phyloP scores from a whole-genome alignment of 495 filamentous ascomycete genomes.

The Aspergillus baeticus region DNA sequence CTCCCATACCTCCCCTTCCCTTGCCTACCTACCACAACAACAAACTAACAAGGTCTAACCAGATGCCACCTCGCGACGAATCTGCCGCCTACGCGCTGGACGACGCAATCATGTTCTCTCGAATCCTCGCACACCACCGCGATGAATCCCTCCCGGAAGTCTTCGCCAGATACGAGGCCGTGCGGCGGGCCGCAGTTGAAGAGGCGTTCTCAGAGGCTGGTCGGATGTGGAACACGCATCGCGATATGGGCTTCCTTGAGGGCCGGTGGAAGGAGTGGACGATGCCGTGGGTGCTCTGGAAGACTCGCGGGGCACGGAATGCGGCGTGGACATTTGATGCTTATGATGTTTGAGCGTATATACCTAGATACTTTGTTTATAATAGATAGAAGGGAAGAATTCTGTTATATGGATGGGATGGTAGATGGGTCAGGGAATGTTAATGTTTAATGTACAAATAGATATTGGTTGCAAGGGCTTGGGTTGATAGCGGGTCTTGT shows the following conservation, averaged over 20 bases:
- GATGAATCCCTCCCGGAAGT: constrained; percentile 38
- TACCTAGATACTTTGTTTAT: not conserved
- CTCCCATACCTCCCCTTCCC: not conserved
- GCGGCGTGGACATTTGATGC: constrained; percentile 44
- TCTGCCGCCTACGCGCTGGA: constrained; percentile 61
- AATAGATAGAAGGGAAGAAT: not conserved
- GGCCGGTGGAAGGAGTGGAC: constrained; percentile 40
- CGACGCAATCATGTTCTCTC: constrained; percentile 57
- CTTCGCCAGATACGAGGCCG: constrained; percentile 52
- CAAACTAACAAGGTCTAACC: constrained; percentile 9
- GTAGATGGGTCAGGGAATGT: no score
- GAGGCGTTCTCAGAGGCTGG: constrained; percentile 50
- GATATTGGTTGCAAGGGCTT: no score
- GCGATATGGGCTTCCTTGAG: constrained; percentile 40
- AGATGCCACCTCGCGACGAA: constrained; percentile 64
- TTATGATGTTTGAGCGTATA: constrained; percentile 10
- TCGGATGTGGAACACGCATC: constrained; percentile 42
- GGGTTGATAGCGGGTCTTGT: no score
- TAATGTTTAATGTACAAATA: no score
- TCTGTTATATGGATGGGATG: no score
- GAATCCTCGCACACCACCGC: constrained; percentile 40
- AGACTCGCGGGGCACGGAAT: constrained; percentile 27
- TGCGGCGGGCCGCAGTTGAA: constrained; percentile 50
- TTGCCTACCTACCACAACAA: constrained; percentile 1
- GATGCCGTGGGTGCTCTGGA: constrained; percentile 34